Evolutionary conservation across 1,284 basidiomycete species (phyloP).

Genomic region (Inonotus obliquus): DNA sequence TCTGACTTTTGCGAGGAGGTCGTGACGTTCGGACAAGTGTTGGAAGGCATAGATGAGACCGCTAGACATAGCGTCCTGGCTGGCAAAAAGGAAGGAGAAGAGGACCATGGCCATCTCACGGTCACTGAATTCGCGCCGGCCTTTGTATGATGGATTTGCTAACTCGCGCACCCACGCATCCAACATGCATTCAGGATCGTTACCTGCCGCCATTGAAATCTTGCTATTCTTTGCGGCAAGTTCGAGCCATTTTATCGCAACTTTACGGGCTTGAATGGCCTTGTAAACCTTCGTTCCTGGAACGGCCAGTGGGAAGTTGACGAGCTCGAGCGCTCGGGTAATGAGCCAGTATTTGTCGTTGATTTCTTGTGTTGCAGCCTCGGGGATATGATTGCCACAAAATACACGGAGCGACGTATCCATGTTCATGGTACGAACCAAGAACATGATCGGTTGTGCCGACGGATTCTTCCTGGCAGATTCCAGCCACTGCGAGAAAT

Average conservation of each 20-base stretch:
- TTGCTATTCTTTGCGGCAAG: conserved; percentile 81
- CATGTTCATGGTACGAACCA: conserved; percentile 94
- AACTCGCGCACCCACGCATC: conserved; percentile 90
- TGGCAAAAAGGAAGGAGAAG: conserved; percentile 95
- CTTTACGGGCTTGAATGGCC: conserved; percentile 91
- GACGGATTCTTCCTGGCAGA: conserved; percentile 43
- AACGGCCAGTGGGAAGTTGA: conserved; percentile 96
- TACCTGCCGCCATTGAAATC: conserved; percentile 77
- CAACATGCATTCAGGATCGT: conserved; percentile 84
- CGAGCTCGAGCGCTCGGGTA: conserved; percentile 91
- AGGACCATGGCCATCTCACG: conserved; percentile 96
- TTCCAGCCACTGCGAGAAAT: conserved; percentile 73
- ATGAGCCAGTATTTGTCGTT: conserved; percentile 96
- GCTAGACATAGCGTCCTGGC: conserved; percentile 97
- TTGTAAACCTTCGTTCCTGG: conserved; percentile 97
- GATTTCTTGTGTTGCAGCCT: conserved; percentile 75
- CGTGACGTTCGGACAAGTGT: conserved; percentile 90
- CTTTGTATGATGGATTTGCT: conserved; percentile 67
- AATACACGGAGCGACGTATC: conserved; percentile 95
- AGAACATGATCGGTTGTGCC: conserved; percentile 81
- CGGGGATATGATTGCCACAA: conserved; percentile 86
- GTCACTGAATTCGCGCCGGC: conserved; percentile 85
- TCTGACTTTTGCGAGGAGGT: conserved; percentile 83
- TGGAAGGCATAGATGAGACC: conserved; percentile 95
- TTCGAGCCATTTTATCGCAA: conserved; percentile 81